Percentiles rank a stretch among this genome's conserved stretches.
Conservation (phyloP, 768 basidiomycete genomes). For the Boletus sp. region DNA sequence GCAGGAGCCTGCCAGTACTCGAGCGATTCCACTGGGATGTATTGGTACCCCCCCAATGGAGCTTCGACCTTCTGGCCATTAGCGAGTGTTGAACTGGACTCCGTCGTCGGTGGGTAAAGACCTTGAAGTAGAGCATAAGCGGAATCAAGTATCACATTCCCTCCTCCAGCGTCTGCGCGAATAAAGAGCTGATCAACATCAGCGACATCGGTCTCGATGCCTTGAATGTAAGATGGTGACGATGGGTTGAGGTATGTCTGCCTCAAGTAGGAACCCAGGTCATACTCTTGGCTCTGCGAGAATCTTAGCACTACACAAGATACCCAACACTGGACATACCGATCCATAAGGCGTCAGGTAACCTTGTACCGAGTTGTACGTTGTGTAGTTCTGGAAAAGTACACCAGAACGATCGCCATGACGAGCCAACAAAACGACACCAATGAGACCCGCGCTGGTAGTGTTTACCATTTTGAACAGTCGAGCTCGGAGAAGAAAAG, state of each 20-base stretch:
- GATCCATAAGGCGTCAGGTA: constrained; percentile 75
- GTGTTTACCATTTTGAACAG: constrained; percentile 26
- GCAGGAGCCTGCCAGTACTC: constrained; percentile 59
- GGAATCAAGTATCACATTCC: constrained; percentile 78
- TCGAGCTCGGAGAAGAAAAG: not conserved
- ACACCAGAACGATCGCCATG: constrained; percentile 67
- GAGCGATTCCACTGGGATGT: constrained; percentile 61
- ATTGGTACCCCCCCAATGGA: constrained; percentile 87
- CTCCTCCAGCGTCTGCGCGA: constrained; percentile 78
- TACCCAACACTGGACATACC: constrained; percentile 37
- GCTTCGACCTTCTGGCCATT: constrained; percentile 68
- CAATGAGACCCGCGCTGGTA: constrained; percentile 44
- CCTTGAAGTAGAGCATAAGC: constrained; percentile 82
- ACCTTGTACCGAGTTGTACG: constrained; percentile 60
- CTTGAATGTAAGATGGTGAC: constrained; percentile 66
- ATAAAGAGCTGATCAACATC: constrained; percentile 69
- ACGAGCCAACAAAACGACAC: constrained; percentile 72
- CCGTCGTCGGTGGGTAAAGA: constrained; percentile 71
- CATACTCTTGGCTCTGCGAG: constrained; percentile 48
- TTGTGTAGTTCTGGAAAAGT: constrained; percentile 69
- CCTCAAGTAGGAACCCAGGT: constrained; percentile 59
- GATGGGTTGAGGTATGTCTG: constrained; percentile 59
- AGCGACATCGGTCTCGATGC: constrained; percentile 62
- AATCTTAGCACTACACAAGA: not conserved
- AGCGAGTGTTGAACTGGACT: constrained; percentile 67